Evolutionary conservation across 257 asterid species (phyloP).

Genomic region (Jasminum sambac): DNA sequence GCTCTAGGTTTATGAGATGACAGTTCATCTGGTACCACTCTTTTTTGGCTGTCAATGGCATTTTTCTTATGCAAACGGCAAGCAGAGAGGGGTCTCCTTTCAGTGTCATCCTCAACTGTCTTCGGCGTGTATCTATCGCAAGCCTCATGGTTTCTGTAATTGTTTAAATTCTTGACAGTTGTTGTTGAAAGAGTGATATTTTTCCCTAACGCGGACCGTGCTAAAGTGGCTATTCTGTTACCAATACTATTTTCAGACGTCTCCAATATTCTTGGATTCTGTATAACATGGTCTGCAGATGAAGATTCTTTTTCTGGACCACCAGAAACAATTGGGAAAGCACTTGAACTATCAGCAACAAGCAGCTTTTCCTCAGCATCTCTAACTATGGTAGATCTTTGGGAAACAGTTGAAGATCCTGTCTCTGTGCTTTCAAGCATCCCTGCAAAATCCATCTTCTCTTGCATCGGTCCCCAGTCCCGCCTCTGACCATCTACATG

Average conservation of each 20-base stretch:
- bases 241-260: slow-evolving; percentile 8
- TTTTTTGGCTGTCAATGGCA: slow-evolving; percentile 15
- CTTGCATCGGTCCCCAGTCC: slow-evolving; percentile 22
- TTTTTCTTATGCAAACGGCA: slow-evolving; percentile 18
- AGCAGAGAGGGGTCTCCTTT: slow-evolving; percentile 9
- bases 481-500: slow-evolving; percentile 19
- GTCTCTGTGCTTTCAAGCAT: slow-evolving; percentile 9
- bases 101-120: background rate
- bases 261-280: slow-evolving; percentile 14
- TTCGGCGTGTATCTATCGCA: background rate
- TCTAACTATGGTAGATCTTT: slow-evolving; percentile 12
- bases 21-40: slow-evolving; percentile 20
- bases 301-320: slow-evolving; percentile 22
- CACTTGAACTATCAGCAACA: background rate
- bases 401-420: slow-evolving; percentile 17
- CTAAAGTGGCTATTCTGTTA: slow-evolving; percentile 7
- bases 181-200: slow-evolving; percentile 2
- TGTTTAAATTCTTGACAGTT: slow-evolving; percentile 10
- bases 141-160: slow-evolving; percentile 11
- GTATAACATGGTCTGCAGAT: slow-evolving; percentile 13
- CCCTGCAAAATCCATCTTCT: slow-evolving; percentile 7
- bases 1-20: slow-evolving; percentile 1
- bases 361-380: slow-evolving; percentile 7
- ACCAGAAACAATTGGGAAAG: slow-evolving; percentile 13
- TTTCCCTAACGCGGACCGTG: slow-evolving; percentile 11